phyloP scores from a whole-genome alignment of 139 green algal genomes.

The Edaphochlamys debaryana region DNA sequence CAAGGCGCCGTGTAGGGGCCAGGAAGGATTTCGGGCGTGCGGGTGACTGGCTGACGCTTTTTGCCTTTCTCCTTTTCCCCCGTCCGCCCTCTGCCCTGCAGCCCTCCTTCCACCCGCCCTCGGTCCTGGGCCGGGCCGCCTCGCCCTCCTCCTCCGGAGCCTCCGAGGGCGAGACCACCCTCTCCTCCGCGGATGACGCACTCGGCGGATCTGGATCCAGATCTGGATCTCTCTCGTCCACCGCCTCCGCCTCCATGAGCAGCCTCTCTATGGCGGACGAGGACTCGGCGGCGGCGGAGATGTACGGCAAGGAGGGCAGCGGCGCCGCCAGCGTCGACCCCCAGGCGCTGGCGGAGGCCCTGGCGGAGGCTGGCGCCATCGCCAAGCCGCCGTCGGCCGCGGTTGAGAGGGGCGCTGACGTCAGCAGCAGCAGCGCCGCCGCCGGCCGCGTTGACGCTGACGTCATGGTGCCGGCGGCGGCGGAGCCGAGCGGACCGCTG shows the following conservation, averaged over 20 bases:
- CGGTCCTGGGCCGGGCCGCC: background rate
- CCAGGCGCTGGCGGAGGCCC: background rate
- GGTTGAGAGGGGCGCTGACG: background rate
- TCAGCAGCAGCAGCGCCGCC: background rate
- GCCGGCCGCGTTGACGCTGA: background rate
- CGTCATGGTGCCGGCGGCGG: background rate
- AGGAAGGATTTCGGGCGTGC: no score
- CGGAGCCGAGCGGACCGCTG: background rate
- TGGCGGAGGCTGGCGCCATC: background rate
- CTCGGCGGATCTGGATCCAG: no score
- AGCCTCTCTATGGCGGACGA: background rate
- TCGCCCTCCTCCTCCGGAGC: background rate
- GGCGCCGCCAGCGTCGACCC: no score
- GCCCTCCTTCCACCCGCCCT: conserved; percentile 35
- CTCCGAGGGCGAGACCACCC: background rate
- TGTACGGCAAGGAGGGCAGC: no score
- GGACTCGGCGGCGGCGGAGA: background rate
- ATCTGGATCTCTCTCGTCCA: background rate
- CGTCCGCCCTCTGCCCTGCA: no score
- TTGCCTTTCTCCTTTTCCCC: no score
- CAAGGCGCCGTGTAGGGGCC: no score
- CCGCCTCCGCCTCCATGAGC: background rate
- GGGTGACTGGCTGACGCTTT: no score
- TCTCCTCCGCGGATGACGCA: no score
- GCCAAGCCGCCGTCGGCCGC: no score